Evolutionary conservation across 345 rosid species (phyloP).

Genomic region (Salix brachista): DNA sequence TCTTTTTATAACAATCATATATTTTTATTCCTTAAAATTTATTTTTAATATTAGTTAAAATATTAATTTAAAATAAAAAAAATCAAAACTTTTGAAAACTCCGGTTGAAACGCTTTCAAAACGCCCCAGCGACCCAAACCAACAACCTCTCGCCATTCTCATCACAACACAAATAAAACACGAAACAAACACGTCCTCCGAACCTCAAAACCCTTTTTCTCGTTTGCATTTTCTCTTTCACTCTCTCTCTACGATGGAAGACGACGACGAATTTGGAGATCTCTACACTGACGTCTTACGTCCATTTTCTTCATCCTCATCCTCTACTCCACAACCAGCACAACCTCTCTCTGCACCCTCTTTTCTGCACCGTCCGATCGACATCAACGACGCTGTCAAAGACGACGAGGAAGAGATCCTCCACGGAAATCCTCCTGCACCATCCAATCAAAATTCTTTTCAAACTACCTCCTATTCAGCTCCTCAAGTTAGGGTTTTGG

Average conservation of each 20-base stretch:
- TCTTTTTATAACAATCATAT: no score
- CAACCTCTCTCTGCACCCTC: conserved; percentile 22
- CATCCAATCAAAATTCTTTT: conserved; percentile 14
- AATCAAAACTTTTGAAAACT: no score
- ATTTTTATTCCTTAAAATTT: no score
- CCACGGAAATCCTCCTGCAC: conserved; percentile 7
- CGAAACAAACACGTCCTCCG: neutral
- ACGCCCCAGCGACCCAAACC: neutral
- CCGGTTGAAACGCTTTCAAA: no score
- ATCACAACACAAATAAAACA: neutral
- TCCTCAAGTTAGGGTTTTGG: conserved; percentile 44
- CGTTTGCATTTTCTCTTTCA: neutral
- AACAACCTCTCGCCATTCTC: neutral
- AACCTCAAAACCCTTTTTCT: conserved; percentile 10
- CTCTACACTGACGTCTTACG: conserved; percentile 80
- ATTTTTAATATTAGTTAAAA: no score
- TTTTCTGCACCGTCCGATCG: conserved; percentile 45
- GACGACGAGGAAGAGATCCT: conserved; percentile 14
- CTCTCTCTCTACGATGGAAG: conserved; percentile 52
- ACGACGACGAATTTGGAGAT: conserved; percentile 99
- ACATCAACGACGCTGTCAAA: conserved; percentile 46
- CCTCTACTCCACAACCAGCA: conserved; percentile 30
- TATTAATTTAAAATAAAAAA: no score
- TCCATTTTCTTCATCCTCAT: conserved; percentile 40
- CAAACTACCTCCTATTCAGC: conserved; percentile 19